A percentile compares a stretch with the other conserved stretches of the same genome.
These are phyloP conservation scores for Candida incommunis DNA, from an alignment of 805 yeast genomes.

Conservation along the genomic window DNA sequence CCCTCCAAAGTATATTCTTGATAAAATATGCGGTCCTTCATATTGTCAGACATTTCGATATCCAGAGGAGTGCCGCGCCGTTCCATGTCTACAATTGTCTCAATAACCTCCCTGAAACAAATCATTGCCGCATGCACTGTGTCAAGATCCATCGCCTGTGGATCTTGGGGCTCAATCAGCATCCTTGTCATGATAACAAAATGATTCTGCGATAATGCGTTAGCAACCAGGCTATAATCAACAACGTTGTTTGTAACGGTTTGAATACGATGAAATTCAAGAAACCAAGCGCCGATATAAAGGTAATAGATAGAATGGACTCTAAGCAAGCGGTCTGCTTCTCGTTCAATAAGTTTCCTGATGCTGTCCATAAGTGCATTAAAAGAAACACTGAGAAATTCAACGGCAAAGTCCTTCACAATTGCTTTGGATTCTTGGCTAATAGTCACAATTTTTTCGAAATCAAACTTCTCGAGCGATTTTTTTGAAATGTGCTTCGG, in stretches of 20 bases:
- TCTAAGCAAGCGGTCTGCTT: conserved; percentile 20
- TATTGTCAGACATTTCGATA: conserved; percentile 40
- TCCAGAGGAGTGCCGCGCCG: conserved; percentile 29
- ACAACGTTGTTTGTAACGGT: conserved; percentile 11
- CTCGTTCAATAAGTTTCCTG: conserved; percentile 32
- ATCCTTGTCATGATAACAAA: conserved; percentile 32
- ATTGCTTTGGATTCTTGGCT: conserved; percentile 15
- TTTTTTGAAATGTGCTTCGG: conserved; percentile 11
- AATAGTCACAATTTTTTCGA: conserved; percentile 8
- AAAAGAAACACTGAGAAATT: conserved; percentile 62
- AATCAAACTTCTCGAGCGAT: conserved; percentile 15
- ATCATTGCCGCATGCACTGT: conserved; percentile 58
- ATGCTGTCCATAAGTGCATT: conserved; percentile 46
- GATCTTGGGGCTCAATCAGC: not conserved
- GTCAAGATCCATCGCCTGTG: conserved; percentile 25
- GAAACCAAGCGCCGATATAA: conserved; percentile 58
- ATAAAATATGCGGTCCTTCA: conserved; percentile 56
- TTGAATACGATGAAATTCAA: conserved; percentile 28
- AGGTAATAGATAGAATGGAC: conserved; percentile 33
- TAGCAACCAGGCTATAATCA: conserved; percentile 22
- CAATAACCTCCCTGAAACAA: conserved; percentile 49
- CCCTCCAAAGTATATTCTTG: conserved; percentile 44
- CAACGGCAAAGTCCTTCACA: conserved; percentile 33
- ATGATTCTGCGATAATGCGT: conserved; percentile 44
- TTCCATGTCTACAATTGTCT: conserved; percentile 29